Evolutionary conservation across 345 rosid species (phyloP), one percentile per base, ranked within the genome.

Genomic region (Citrus australasica): DNA sequence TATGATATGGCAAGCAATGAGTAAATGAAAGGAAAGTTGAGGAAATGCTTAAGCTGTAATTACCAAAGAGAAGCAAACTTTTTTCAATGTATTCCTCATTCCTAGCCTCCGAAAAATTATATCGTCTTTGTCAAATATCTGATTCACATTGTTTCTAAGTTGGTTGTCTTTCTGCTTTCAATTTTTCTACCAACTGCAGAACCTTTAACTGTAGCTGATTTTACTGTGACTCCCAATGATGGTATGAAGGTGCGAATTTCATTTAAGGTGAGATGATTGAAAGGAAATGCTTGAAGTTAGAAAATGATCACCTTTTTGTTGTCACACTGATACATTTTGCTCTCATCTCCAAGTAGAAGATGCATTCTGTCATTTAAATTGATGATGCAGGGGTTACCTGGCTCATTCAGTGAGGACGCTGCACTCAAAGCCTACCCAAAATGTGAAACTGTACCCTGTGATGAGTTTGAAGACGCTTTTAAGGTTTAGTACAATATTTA

Each of bases 341-440:
- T 10, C 64, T 28, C 42, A 51, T 64, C 59, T 62, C 51, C 32
- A 7, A 27, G 61, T 56, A 60, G 40, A 24, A 30, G 68, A 61
- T 24, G 24, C 46, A 38, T 24, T n/a, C 11, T 61, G 51, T 46
- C 17, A 46, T 46, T 60, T 79, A 46, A n/a, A 60, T 76, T 59
- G 3, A 64, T 62, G 38, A 4, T 80, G 72, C 84, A 90, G 91
- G 93, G 93, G n/a, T 28, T 78, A 30, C 82, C 86, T 13, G 93
- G 91, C 67, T 85, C 93, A 16, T 88, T 61, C 79, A 84, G 82
- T 38, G 93, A 90, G 81, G 91, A 85, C 28, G 93, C 93, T 53
- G 93, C 91, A 19, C 85, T 84, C n/a, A 90, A 90, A 78, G 91
- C 91, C 63, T 90, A 90, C 79, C 90, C 93, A 14, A 82, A 85